Conservation (phyloP, 805 yeast genomes). For the Candida sithepensis region DNA sequence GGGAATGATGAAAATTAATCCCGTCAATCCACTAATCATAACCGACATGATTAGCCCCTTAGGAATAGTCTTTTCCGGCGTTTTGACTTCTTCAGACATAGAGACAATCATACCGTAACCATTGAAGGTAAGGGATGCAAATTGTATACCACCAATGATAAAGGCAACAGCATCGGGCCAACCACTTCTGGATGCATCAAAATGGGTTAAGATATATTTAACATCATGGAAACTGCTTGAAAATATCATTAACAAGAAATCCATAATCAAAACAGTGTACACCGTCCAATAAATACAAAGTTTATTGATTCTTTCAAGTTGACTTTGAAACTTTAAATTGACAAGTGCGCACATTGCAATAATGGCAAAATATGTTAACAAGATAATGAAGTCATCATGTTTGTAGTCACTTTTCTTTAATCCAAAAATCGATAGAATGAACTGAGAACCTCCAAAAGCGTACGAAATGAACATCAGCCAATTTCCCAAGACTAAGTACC, state of each 20-base stretch:
- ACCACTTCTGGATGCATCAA: slow-evolving; percentile 71
- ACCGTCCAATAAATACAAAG: slow-evolving; percentile 75
- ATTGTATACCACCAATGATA: slow-evolving; percentile 76
- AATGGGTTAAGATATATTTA: slow-evolving; percentile 56
- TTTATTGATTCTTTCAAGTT: slow-evolving; percentile 61
- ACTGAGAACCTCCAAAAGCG: slow-evolving; percentile 73
- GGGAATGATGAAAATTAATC: slow-evolving; percentile 69
- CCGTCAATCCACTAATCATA: slow-evolving; percentile 60
- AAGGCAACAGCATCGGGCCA: slow-evolving; percentile 73
- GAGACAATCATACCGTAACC: slow-evolving; percentile 83
- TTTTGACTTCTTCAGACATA: slow-evolving; percentile 76
- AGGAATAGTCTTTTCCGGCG: slow-evolving; percentile 73
- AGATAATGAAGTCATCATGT: slow-evolving; percentile 52
- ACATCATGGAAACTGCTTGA: slow-evolving; percentile 57
- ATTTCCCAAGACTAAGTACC: slow-evolving; percentile 70
- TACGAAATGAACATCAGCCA: slow-evolving; percentile 76
- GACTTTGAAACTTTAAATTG: slow-evolving; percentile 56
- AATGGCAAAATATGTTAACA: slow-evolving; percentile 52
- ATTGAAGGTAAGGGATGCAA: slow-evolving; percentile 73
- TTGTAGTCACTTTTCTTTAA: slow-evolving; percentile 56
- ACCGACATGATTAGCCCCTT: slow-evolving; percentile 68
- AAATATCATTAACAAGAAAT: slow-evolving; percentile 55
- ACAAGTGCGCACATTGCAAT: slow-evolving; percentile 59
- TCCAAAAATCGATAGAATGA: slow-evolving; percentile 64
- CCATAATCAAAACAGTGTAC: slow-evolving; percentile 66